phyloP scores from a whole-genome alignment of 352 stramenopile genomes.

The Discostella stelligera region DNA sequence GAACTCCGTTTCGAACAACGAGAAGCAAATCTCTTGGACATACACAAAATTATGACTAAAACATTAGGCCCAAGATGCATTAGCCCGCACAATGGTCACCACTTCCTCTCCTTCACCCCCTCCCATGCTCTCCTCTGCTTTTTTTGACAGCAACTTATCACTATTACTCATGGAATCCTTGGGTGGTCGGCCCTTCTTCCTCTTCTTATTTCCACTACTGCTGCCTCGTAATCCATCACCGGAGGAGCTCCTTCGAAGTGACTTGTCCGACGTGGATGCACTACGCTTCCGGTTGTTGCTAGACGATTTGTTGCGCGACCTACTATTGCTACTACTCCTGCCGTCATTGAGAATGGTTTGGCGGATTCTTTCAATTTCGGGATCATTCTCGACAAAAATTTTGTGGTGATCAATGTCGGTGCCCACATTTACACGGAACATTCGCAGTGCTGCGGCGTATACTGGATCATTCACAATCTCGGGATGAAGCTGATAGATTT shows the following conservation, averaged over 20 bases:
- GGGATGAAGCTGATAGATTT: constrained; percentile 33
- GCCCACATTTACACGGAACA: constrained; percentile 27
- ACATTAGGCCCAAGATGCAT: constrained; percentile 17
- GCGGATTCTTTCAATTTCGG: constrained; percentile 9
- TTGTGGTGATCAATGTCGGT: constrained; percentile 7
- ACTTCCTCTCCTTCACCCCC: background rate
- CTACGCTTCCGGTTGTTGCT: constrained; percentile 4
- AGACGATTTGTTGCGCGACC: no score
- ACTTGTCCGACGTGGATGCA: background rate
- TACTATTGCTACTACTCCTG: background rate
- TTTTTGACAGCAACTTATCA: constrained; percentile 12
- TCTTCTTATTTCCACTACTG: constrained; percentile 17
- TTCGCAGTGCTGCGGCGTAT: constrained; percentile 33
- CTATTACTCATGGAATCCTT: constrained; percentile 10
- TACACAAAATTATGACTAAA: no score
- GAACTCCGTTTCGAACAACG: no score
- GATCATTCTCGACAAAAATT: constrained; percentile 3
- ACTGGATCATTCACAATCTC: constrained; percentile 38
- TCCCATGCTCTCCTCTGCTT: no score
- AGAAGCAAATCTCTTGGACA: no score
- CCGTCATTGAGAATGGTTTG: background rate
- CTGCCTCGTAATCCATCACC: constrained; percentile 3
- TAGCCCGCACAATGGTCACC: constrained; percentile 6
- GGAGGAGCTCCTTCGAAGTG: background rate
- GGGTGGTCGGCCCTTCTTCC: constrained; percentile 30